phyloP scores from a whole-genome alignment of 257 asterid species.

The Paulownia fortunei region DNA sequence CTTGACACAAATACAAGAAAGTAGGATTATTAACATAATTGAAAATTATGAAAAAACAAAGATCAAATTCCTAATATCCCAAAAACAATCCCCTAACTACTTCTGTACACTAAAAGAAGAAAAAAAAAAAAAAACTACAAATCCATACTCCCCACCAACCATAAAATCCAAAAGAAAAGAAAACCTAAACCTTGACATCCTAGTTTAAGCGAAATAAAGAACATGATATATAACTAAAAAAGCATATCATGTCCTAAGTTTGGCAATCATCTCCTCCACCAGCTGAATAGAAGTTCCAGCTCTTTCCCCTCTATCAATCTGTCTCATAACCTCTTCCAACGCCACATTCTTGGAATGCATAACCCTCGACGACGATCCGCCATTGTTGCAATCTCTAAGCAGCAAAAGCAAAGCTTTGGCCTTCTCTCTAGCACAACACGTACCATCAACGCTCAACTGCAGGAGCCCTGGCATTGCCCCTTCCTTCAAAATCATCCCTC shows the following conservation, averaged over 20 bases:
- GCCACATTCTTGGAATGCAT: conserved; percentile 48
- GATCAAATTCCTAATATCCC: neutral
- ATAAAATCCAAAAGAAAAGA: neutral
- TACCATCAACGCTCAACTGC: conserved; percentile 79
- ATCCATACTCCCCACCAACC: conserved; percentile 1
- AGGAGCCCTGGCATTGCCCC: conserved; percentile 83
- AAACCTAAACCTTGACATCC: conserved; percentile 4
- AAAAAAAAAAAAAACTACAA: neutral
- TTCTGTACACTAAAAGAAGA: conserved; percentile 21
- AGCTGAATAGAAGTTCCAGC: conserved; percentile 51
- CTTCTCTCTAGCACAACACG: conserved; percentile 61
- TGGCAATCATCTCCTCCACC: conserved; percentile 88
- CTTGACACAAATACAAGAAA: conserved; percentile 14
- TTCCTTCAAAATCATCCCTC: conserved; percentile 73
- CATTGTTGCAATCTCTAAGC: conserved; percentile 64
- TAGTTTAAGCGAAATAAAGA: conserved; percentile 15
- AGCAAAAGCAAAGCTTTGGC: conserved; percentile 72
- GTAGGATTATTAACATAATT: neutral
- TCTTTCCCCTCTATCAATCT: conserved; percentile 73
- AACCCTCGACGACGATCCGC: conserved; percentile 32
- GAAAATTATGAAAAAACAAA: neutral
- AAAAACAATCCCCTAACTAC: neutral
- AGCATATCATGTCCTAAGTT: conserved; percentile 63
- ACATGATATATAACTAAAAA: conserved; percentile 21
- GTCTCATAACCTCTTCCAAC: conserved; percentile 70